These are phyloP conservation scores for Diutina siamensis DNA, from an alignment of 1,139 yeast genomes.

Conservation along the genomic window DNA sequence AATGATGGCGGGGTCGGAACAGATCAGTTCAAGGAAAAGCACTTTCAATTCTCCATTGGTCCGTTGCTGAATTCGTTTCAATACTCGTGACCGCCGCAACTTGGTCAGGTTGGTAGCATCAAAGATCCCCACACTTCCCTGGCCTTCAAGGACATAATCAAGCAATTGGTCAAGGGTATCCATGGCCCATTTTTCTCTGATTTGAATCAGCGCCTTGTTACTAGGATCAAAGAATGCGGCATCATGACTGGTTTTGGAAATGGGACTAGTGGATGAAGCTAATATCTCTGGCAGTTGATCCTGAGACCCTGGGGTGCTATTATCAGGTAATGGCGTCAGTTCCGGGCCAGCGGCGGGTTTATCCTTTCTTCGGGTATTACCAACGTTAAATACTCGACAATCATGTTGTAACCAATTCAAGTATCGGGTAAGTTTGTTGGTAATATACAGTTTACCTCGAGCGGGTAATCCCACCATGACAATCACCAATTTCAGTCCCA, in stretches of 20 bases:
- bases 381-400: conserved; percentile 85
- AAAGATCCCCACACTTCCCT: conserved; percentile 87
- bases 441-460: conserved; percentile 83
- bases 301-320: conserved; percentile 23
- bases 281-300: conserved; percentile 10
- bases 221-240: conserved; percentile 85
- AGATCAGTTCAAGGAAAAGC: conserved; percentile 74
- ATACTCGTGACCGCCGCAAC: conserved; percentile 54
- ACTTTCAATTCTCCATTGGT: conserved; percentile 70
- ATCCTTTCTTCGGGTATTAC: conserved; percentile 77
- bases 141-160: conserved; percentile 67
- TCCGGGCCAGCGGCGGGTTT: conserved; percentile 63
- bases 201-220: conserved; percentile 48
- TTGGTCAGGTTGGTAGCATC: conserved; percentile 93
- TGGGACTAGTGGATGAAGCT: conserved; percentile 6
- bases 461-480: conserved; percentile 92
- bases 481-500: conserved; percentile 75
- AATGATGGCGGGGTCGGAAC: conserved; percentile 67
- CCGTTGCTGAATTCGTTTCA: conserved; percentile 59
- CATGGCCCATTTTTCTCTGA: conserved; percentile 93
- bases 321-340: conserved; percentile 57
- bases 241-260: conserved; percentile 28
- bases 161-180: conserved; percentile 80
- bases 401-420: conserved; percentile 89
- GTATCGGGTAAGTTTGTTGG: conserved; percentile 79